These are phyloP conservation scores for Pezicula radicicola DNA, from an alignment of 2,329 filamentous ascomycete genomes.

Conservation along the genomic window DNA sequence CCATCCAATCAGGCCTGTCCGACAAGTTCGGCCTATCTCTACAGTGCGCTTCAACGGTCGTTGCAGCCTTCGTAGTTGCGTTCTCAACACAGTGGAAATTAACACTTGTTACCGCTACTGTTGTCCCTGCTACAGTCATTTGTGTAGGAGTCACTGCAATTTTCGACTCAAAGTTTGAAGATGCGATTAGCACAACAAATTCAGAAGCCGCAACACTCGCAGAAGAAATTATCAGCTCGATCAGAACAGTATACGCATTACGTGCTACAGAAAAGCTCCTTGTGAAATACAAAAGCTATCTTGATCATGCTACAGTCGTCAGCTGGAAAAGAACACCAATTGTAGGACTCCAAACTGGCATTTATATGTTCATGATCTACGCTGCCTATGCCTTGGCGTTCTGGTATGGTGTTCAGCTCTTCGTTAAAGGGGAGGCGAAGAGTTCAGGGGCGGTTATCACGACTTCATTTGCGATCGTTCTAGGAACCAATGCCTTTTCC, in stretches of 20 bases:
- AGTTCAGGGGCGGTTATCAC: conserved; percentile 45
- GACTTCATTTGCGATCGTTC: conserved; percentile 4
- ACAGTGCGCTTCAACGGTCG: conserved; percentile 35
- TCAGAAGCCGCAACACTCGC: conserved; percentile 41
- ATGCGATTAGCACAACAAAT: conserved; percentile 40
- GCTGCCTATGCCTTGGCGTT: conserved; percentile 46
- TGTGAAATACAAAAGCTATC: conserved; percentile 37
- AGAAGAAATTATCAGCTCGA: conserved; percentile 46
- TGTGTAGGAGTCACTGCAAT: conserved; percentile 35
- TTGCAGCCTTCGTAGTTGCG: conserved; percentile 33
- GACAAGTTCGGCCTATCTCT: conserved; percentile 42
- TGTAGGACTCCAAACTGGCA: conserved; percentile 40
- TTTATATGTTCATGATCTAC: conserved; percentile 46
- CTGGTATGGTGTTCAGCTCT: conserved; percentile 49
- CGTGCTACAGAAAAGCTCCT: conserved; percentile 43
- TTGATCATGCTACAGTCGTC: conserved; percentile 36
- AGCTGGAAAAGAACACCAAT: conserved; percentile 42
- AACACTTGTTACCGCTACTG: conserved; percentile 38
- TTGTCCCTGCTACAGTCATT: conserved; percentile 41
- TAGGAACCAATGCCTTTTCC: too few species aligned
- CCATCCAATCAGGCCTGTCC: conserved; percentile 37
- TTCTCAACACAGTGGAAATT: conserved; percentile 37
- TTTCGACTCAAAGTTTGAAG: conserved; percentile 40
- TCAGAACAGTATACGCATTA: conserved; percentile 49
- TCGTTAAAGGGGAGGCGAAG: conserved; percentile 38